Evolutionary conservation across 345 rosid genomes (phyloP).

Genomic region (Eucalyptus cloeziana): DNA sequence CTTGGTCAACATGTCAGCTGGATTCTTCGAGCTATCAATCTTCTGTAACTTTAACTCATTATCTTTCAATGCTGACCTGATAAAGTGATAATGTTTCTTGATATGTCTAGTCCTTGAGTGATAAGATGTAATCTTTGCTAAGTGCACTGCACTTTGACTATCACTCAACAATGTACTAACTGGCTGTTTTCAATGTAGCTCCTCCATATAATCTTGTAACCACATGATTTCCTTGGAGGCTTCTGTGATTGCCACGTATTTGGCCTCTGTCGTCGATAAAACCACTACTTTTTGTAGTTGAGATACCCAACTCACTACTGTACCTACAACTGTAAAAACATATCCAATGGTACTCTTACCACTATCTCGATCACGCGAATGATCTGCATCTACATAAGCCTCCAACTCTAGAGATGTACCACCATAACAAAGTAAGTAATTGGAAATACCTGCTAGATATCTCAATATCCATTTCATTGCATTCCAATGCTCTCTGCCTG

Average conservation of each 20-base stretch:
- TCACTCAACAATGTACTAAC: accelerated
- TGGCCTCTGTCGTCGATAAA: accelerated
- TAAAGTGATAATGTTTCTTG: neutral
- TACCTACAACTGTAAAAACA: neutral
- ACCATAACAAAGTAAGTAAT: too few relatives aligned
- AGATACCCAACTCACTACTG: accelerated
- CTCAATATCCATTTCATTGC: too few relatives aligned
- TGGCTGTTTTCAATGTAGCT: neutral
- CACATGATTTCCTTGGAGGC: neutral
- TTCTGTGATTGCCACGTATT: neutral
- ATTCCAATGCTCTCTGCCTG: accelerated
- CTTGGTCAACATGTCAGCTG: too few relatives aligned
- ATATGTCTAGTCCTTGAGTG: neutral
- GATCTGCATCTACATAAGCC: accelerated
- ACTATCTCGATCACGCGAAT: accelerated
- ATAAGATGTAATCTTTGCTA: neutral
- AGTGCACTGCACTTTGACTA: neutral
- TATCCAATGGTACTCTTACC: neutral
- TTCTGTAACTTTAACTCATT: neutral
- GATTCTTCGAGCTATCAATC: too few relatives aligned
- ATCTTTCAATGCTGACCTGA: neutral
- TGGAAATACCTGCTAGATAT: neutral
- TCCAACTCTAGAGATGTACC: neutral
- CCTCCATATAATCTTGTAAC: neutral
- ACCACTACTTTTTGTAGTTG: too few relatives aligned